Percentiles rank a stretch among this genome's conserved stretches.
Conservation (phyloP, 2,329 filamentous ascomycete species). For the Clarireedia sp. region DNA sequence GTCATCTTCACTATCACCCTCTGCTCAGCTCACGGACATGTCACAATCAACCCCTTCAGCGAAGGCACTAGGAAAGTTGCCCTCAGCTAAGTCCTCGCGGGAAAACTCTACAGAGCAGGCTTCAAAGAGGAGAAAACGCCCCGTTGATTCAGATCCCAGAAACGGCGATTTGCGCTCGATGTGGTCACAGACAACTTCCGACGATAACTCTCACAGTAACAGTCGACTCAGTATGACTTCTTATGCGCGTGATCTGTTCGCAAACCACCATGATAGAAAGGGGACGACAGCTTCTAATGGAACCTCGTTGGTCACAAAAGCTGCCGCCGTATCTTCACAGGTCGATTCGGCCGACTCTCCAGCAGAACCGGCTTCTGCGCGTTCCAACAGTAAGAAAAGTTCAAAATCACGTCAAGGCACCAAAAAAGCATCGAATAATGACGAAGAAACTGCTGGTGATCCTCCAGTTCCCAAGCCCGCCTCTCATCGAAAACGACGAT, state of each 20-base stretch:
- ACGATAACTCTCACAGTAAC: background rate
- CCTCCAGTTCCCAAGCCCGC: background rate
- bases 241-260: no score
- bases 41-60: constrained; percentile 2
- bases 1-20: background rate
- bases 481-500: constrained; percentile 4
- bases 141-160: constrained; percentile 5
- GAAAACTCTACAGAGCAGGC: constrained; percentile 7
- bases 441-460: background rate
- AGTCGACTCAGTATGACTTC: background rate
- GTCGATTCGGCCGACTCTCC: no score
- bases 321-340: no score
- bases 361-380: no score
- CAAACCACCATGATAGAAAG: no score
- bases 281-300: no score
- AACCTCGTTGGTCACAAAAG: no score
- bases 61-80: constrained; percentile 23
- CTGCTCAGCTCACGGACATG: no score
- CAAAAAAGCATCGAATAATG: no score
- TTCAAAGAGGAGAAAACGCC: constrained; percentile 12
- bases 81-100: constrained; percentile 4
- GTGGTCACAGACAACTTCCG: background rate
- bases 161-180: constrained; percentile 5
- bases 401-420: no score
- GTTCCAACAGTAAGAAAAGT: no score